These are phyloP conservation scores for Chimonanthus praecox DNA, from an alignment of 164 flowering plant genomes.

Conservation along the genomic window DNA sequence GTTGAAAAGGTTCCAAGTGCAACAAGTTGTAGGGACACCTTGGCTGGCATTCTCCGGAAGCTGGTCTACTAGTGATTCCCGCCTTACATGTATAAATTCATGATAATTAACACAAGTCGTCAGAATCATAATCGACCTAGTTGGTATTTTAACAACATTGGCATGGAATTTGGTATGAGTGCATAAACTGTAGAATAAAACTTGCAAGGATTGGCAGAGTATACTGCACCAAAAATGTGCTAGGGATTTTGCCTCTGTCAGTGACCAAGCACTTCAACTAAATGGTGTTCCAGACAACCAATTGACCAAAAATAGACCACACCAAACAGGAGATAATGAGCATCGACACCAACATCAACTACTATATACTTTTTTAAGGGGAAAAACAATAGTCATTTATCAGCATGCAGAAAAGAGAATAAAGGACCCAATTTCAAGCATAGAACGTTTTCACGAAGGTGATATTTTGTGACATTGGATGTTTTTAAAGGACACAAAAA, in stretches of 20 bases:
- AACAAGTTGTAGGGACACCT: slow-evolving; percentile 54
- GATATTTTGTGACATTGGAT: no score
- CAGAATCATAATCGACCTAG: background rate
- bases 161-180: background rate
- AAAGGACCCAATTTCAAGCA: no score
- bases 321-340: background rate
- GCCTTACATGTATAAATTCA: slow-evolving; percentile 31
- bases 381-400: no score
- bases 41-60: slow-evolving; percentile 31
- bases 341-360: background rate
- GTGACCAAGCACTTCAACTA: background rate
- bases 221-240: background rate
- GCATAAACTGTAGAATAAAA: background rate
- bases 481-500: no score
- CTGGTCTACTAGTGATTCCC: slow-evolving; percentile 29
- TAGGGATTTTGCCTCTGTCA: background rate
- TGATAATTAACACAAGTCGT: background rate
- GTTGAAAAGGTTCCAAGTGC: slow-evolving; percentile 47
- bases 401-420: background rate
- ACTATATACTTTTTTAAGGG: background rate
- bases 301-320: background rate
- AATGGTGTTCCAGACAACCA: background rate
- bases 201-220: background rate
- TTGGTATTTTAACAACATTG: background rate
- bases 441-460: no score